These are phyloP conservation scores for Phytophthora ramorum DNA, from an alignment of 352 stramenopile genomes.

Conservation along the genomic window DNA sequence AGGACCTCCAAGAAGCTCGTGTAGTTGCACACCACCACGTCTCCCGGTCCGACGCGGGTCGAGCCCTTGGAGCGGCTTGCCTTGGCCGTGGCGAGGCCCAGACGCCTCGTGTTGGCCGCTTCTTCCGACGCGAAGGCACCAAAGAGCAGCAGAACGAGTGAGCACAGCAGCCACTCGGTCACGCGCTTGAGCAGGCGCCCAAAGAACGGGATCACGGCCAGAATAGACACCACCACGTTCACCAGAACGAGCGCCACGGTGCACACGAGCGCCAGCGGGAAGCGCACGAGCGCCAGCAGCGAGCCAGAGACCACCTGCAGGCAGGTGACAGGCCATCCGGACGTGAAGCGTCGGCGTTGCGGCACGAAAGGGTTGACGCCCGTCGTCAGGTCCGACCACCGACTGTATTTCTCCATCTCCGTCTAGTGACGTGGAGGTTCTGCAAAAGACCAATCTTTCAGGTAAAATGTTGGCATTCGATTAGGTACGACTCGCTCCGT, in stretches of 20 bases:
- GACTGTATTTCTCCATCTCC: constrained; percentile 87
- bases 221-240: constrained; percentile 61
- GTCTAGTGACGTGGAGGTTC: constrained; percentile 2
- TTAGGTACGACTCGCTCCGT: too few species aligned
- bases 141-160: constrained; percentile 67
- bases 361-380: constrained; percentile 90
- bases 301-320: constrained; percentile 56
- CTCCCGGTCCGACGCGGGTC: constrained; percentile 49
- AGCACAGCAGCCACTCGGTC: constrained; percentile 77
- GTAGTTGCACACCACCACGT: constrained; percentile 86
- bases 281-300: constrained; percentile 55
- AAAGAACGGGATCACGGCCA: constrained; percentile 70
- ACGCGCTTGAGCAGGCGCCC: constrained; percentile 73
- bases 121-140: constrained; percentile 77
- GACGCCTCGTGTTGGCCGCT: constrained; percentile 70
- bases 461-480: too few species aligned
- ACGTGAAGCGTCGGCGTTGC: constrained; percentile 64
- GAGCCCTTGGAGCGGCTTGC: constrained; percentile 24
- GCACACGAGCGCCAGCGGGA: constrained; percentile 57
- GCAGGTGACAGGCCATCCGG: constrained; percentile 43
- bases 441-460: too few species aligned
- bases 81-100: constrained; percentile 67
- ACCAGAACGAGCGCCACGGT: constrained; percentile 48
- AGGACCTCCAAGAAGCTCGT: constrained; percentile 84
- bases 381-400: constrained; percentile 86